Base-by-base conservation (phyloP, 352 stramenopile genomes). In the Pythium pyrilobum region DNA sequence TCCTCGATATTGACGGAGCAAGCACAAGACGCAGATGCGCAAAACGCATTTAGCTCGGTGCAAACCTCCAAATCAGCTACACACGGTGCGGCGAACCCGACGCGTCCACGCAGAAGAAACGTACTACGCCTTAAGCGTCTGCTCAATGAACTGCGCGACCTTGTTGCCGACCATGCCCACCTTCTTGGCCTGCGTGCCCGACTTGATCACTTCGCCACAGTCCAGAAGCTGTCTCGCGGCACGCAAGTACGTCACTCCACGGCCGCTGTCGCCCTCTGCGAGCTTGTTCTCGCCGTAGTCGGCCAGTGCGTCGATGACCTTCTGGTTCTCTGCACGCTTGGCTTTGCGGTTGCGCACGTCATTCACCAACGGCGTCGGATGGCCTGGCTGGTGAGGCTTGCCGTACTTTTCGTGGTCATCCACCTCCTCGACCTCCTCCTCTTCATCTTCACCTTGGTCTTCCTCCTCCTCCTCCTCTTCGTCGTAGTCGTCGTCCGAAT, bases 401-500 rank as follows among this genome's bases (percentile, higher is more conserved):
- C 47, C 52, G 3, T 63, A 69, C 9, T 66, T 44, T 36, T 65
- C 49, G 37, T 69, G 44, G 9, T 47, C 43, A 16, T 58, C 20
- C 39, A 62, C 74, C n/a, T 46, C 65, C 13, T 40, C 46, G 0
- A 48, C 62, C 5, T 62, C 67, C 10, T 78, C 77, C 6, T 80
- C 77, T 24, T 69, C 76, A 16, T 62, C 52, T 11, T 51, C 52
- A 11, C 55, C 33, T 45, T 69, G 72, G 9, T 52, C 54, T 5
- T 24, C 44, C 7, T 52, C 64, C 13, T 67, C 69, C 8, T 83
- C 81, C 6, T 81, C 78, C 13, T 67, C 72, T n/a, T 77, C 71
- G 44, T 80, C 73, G 21, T 85, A 74, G 56, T 84, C 81, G 18
- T 73, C 64, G 27, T 83, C 72, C 36, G 70, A 84, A 16, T 92